Base-by-base conservation (phyloP, 2,329 filamentous ascomycete genomes). In the Furcasterigmium sp. region DNA sequence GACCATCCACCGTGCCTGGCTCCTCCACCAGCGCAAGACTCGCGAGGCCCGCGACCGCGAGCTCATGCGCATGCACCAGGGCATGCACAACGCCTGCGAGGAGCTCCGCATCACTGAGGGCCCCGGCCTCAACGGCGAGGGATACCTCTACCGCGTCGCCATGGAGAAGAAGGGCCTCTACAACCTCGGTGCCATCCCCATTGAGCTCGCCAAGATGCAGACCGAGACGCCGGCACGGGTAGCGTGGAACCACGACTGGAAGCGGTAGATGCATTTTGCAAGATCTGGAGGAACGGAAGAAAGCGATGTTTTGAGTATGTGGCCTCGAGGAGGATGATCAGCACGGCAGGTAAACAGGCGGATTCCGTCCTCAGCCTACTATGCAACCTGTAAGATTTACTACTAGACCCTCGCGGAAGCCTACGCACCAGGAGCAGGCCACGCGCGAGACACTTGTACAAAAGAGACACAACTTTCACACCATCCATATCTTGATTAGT, bases 1-100 rank as follows among this genome's bases (percentile, higher is more conserved):
- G 93, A 97, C 93, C 41, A 97, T 98, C 65, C 91, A 97, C 73
- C 90, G 93, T 55, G 91, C 91, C 18, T 97, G 91, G 89, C 76
- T 87, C 56, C 75, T 97, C 23, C 85, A 85, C 68, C 82, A 84
- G 56, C 77, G 83, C 53, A 78, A 86, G 60, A 76, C 82, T 56
- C 82, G 82, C 39, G 72, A 77, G 51, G 68, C 71, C 28, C 75
- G 81, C 41, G 76, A 87, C 60, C 69, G 75, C 43, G 87, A 91
- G 62, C 76, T 96, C 37, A 80, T 89, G 68, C 75, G 87, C 47
- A 76, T 82, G 71, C 90, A 91, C 68, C 84, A 87, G 59, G 80
- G 80, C 58, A 97, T 98, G 85, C 76, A 78, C 46, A 72, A 74
- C 36, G 91, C 93, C 19, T 94, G 88, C 67, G 93, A 97, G 71